Evolutionary conservation across 2,329 filamentous ascomycete species (phyloP), one percentile per base, ranked within the genome.

Genomic region (Trichoderma sp.): DNA sequence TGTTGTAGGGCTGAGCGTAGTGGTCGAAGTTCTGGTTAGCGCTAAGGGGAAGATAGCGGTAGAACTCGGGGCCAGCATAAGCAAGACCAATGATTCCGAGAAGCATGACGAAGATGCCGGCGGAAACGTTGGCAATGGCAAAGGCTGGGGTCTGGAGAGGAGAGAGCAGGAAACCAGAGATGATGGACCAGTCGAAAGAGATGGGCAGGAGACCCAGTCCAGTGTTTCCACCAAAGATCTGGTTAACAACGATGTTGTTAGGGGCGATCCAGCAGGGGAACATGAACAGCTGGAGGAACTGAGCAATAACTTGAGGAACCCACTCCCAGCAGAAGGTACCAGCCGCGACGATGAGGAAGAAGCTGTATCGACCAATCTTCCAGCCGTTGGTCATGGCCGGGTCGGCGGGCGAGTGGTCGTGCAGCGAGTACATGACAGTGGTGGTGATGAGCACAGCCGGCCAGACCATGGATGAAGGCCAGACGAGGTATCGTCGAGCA

Each of bases 161-260:
- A n/a, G 87, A 89, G 12, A 83, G 81, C 69, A 89, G 84, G 79
- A 88, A 92, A 12, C 88, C 90, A 1, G 88, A 87, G 75, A 92
- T 85, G 71, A 90, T 86, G 67, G 88, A 89, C 91, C 92, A 93
- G 82, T 93, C 91, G 75, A 93, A 90, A 0, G 91, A 92, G 16
- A 93, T 87, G 12, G 91, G 91, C 31, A 93, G 85, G 14, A 93
- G 83, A 0, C 89, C 90, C 5, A 93, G 83, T 0, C 91, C 91
- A 6, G 88, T 89, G 73, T 86, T 86, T 6, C 90, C 90, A 4
- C 91, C 91, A 75, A 93, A 93, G 7, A 93, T 80, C 80, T 93
- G 91, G 80, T 93, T 93, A 75, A 93, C 83, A 16, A 90, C 82
- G 3, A 90, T 84, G 76, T 89, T 92, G 41, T 91, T 86, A 2